Base-by-base conservation (phyloP, 2,329 filamentous ascomycete genomes). In the Alternaria postmessia region DNA sequence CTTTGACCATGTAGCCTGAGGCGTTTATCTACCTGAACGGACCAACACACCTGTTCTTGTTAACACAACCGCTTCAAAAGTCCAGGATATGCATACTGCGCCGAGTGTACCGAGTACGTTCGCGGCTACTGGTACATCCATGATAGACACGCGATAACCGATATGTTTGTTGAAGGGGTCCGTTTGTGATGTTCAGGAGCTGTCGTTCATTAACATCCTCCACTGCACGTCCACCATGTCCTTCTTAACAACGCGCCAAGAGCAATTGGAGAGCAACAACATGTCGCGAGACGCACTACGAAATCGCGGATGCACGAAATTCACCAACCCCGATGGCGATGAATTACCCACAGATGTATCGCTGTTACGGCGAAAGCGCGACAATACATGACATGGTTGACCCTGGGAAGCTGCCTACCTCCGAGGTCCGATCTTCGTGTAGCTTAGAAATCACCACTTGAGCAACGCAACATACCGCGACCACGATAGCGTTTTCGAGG, bases 41-140 rank as follows among this genome's bases (percentile, higher is more conserved):
- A 90, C 89, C 88, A 91, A 73, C 88, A 90, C 14, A 87, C 76
- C 70, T 74, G 53, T 39, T 22, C 39, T 34, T 9, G 46, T 73
- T 51, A 68, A 66, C 41, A 16, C 44, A 14, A 4, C n/a, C 11
- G n/a, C 11, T 2, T 12, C 5, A 6, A 11, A 26, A 6, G 28
- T 3, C 5, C 5, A 24, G 5, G 8, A 1, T 22, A 28, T 11
- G 63, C 81, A 57, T 70, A 88, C 83, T 36, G 87, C 87, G 11
- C 87, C 87, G 0, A 87, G 70, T 0, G 85, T 88, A 0, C 87
- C 87, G 2, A 89, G 81, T 0, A 85, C 80, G 67, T 88, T 88
- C 3, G 87, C 84, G 2, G 84, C 85, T 1, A 82, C 72, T 1
- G 86, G 85, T 3, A 84, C 71, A 58, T 88, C 81, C 86, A 89